Evolutionary conservation across 345 rosid species (phyloP).

Genomic region (Arabidopsis arenosa): DNA sequence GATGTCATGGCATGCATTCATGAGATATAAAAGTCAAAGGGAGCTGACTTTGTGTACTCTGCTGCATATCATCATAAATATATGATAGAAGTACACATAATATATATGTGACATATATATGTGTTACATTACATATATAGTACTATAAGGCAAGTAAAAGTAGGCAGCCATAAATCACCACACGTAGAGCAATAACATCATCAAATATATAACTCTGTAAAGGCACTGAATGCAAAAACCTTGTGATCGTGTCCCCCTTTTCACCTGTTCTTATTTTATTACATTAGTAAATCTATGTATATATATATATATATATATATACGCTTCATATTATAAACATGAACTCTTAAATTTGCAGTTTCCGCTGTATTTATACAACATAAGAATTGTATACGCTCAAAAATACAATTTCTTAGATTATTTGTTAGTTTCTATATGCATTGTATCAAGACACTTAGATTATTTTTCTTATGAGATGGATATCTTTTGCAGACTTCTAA

Average conservation of each 20-base stretch:
- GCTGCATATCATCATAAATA: slow-evolving; percentile 21
- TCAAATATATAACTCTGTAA: slow-evolving; percentile 34
- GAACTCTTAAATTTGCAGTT: not conserved
- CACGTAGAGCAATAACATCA: slow-evolving; percentile 20
- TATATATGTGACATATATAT: not conserved
- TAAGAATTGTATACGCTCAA: not conserved
- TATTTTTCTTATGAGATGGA: not conserved
- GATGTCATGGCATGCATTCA: slow-evolving; percentile 41
- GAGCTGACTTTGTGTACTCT: slow-evolving; percentile 39
- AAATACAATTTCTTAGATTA: not conserved
- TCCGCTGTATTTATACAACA: not conserved
- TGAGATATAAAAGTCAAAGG: slow-evolving; percentile 44
- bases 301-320: not conserved
- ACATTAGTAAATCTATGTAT: not conserved
- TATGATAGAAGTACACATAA: not conserved
- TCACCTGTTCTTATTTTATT: slow-evolving; percentile 25
- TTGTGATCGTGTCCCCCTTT: slow-evolving; percentile 36
- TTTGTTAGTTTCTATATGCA: not conserved
- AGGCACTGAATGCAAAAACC: slow-evolving; percentile 30
- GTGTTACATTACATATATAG: slow-evolving; percentile 5
- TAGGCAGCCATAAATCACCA: slow-evolving; percentile 24
- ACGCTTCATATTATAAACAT: not conserved
- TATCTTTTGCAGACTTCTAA: not conserved
- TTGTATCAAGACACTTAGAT: not conserved
- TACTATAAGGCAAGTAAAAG: not conserved